A percentile compares a stretch with the other conserved stretches of the same genome.
phyloP scores from a whole-genome alignment of 2,329 filamentous ascomycete genomes.

The Hypoxylon sp. region DNA sequence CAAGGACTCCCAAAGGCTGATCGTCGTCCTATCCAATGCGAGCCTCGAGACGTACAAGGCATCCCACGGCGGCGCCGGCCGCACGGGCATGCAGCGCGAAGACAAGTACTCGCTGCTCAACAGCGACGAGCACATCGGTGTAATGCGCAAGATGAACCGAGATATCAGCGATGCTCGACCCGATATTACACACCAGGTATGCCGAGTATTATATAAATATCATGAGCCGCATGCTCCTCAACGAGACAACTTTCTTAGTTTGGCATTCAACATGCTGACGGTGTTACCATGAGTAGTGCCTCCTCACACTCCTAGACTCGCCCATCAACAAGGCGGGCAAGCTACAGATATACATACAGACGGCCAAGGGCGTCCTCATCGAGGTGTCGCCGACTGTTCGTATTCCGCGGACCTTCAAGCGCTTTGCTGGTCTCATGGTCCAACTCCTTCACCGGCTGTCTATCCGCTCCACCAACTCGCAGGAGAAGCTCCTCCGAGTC shows the following conservation, averaged over 20 bases:
- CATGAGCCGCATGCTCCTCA: conserved; percentile 24
- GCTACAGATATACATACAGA: conserved; percentile 98
- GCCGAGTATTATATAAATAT: conserved; percentile 43
- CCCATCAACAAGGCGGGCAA: conserved; percentile 98
- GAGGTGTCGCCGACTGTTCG: conserved; percentile 98
- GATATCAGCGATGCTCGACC: conserved; percentile 98
- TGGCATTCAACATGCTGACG: conserved; percentile 58
- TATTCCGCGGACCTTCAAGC: conserved; percentile 98
- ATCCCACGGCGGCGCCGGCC: conserved; percentile 70
- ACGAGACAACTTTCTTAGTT: conserved; percentile 30
- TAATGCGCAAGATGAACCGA: conserved; percentile 99
- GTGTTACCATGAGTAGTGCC: conserved; percentile 69
- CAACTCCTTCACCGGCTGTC: conserved; percentile 94
- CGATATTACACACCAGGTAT: conserved; percentile 97
- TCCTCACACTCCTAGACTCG: conserved; percentile 95
- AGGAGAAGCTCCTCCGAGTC: conserved; percentile 96
- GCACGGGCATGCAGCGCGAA: conserved; percentile 73
- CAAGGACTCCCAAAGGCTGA: conserved; percentile 89
- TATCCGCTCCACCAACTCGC: conserved; percentile 94
- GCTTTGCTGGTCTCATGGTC: conserved; percentile 98
- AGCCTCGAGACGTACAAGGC: conserved; percentile 98
- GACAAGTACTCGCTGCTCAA: conserved; percentile 98
- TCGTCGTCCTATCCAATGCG: conserved; percentile 96
- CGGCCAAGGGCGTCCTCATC: conserved; percentile 94
- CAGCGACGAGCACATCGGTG: conserved; percentile 98